Conservation (phyloP, 1,284 basidiomycete genomes). For the Fistulina hepatica region DNA sequence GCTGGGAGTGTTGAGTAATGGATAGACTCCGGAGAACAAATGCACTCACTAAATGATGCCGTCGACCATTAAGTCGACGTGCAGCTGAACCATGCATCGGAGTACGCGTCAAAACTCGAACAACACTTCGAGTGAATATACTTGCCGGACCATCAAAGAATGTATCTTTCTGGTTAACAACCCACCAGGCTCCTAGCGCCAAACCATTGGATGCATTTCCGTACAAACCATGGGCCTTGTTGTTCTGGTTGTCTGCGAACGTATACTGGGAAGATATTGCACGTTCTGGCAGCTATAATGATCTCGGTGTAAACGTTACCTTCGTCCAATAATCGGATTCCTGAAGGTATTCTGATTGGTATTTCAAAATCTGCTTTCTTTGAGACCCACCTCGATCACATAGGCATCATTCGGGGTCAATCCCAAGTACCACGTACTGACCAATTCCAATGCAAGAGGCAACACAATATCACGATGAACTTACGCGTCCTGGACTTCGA, state of each 20-base stretch:
- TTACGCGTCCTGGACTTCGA: conserved; percentile 21
- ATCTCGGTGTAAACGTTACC: conserved; percentile 1
- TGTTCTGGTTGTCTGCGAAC: conserved; percentile 20
- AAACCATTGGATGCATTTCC: conserved; percentile 10
- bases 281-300: neutral
- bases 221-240: conserved; percentile 16
- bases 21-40: neutral
- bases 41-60: conserved; percentile 16
- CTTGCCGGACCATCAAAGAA: conserved; percentile 22
- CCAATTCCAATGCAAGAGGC: neutral
- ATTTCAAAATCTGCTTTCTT: neutral
- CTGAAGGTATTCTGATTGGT: conserved; percentile 1
- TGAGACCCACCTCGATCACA: conserved; percentile 1
- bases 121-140: too few species aligned
- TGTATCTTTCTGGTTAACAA: conserved; percentile 21
- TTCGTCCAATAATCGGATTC: conserved; percentile 23
- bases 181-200: conserved; percentile 20
- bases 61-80: conserved; percentile 22
- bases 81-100: too few species aligned
- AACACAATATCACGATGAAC: too few species aligned
- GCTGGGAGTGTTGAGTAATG: conserved; percentile 1
- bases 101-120: too few species aligned
- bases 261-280: conserved; percentile 12
- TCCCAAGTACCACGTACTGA: conserved; percentile 14
- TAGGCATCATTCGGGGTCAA: conserved; percentile 11